Percentiles rank a stretch among this genome's conserved stretches.
These are phyloP conservation scores for Pichia inconspicua DNA, from an alignment of 1,139 yeast genomes.

Conservation along the genomic window DNA sequence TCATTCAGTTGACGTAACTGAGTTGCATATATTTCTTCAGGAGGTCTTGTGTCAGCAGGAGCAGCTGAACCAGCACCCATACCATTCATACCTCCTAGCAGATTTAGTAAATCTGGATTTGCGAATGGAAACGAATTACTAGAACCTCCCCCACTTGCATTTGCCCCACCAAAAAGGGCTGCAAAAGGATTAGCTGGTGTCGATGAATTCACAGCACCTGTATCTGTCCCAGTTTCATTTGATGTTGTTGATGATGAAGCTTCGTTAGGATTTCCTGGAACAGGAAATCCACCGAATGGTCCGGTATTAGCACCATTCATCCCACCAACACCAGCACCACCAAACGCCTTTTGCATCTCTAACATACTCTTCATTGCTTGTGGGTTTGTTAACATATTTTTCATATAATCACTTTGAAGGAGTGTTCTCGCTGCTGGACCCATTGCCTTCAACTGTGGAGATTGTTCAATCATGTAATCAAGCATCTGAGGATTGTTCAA, in stretches of 20 bases:
- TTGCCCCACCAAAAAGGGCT: constrained; percentile 25
- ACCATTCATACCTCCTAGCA: constrained; percentile 32
- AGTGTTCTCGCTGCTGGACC: constrained; percentile 85
- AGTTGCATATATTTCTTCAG: constrained; percentile 87
- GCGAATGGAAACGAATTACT: constrained; percentile 23
- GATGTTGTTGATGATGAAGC: constrained; percentile 16
- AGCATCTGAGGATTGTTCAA: constrained; percentile 73
- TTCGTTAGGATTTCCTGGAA: constrained; percentile 35
- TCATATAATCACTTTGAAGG: constrained; percentile 76
- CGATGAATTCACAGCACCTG: neutral
- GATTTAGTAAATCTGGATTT: constrained; percentile 25
- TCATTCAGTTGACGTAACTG: constrained; percentile 91
- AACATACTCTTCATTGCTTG: constrained; percentile 77
- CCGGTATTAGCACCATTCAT: constrained; percentile 17
- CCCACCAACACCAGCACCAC: constrained; percentile 29
- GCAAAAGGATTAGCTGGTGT: constrained; percentile 16
- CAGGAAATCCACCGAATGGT: constrained; percentile 37
- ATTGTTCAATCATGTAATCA: constrained; percentile 72
- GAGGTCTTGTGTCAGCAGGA: constrained; percentile 74
- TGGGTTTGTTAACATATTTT: constrained; percentile 82
- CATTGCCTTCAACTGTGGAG: constrained; percentile 78
- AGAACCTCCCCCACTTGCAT: constrained; percentile 31
- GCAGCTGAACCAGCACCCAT: constrained; percentile 11
- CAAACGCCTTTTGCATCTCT: constrained; percentile 52
- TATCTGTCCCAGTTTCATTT: constrained; percentile 7